Percentiles rank a stretch among this genome's conserved stretches.
Conservation (phyloP, 2,329 filamentous ascomycete species). For the Paraphaeosphaeria minitans region DNA sequence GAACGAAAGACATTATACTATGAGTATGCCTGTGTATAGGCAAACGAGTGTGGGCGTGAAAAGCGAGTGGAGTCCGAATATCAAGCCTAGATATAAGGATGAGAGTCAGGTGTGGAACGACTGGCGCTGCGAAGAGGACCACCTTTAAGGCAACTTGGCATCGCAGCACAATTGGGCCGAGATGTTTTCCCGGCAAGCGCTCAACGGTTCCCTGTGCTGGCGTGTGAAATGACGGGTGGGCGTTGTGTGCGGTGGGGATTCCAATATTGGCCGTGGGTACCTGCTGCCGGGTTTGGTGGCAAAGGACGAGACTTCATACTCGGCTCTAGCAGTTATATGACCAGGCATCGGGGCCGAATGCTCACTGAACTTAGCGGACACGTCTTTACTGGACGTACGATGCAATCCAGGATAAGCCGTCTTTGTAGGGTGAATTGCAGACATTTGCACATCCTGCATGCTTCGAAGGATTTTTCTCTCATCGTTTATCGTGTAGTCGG, state of each 20-base stretch:
- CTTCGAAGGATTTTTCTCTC: not conserved
- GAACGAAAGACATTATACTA: not conserved
- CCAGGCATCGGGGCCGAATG: not conserved
- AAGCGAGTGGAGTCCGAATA: not conserved
- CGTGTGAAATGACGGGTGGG: not conserved
- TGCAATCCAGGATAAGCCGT: not conserved
- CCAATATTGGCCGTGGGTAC: not conserved
- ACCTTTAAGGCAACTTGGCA: not conserved
- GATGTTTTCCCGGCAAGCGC: not conserved
- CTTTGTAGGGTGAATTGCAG: not conserved
- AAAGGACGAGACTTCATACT: not conserved
- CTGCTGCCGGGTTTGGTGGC: not conserved
- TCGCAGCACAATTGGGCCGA: not conserved
- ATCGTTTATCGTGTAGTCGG: not conserved
- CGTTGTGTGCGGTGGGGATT: not conserved
- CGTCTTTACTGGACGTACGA: too few species aligned
- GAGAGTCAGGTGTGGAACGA: not conserved
- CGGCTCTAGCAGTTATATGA: not conserved
- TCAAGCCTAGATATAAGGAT: not conserved
- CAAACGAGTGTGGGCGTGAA: not conserved
- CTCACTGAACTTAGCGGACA: not conserved
- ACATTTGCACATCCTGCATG: not conserved
- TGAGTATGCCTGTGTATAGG: not conserved
- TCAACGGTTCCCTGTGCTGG: not conserved
- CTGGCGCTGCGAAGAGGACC: not conserved